Evolutionary conservation across 805 yeast species (phyloP).

Genomic region (Starmerella sp.): DNA sequence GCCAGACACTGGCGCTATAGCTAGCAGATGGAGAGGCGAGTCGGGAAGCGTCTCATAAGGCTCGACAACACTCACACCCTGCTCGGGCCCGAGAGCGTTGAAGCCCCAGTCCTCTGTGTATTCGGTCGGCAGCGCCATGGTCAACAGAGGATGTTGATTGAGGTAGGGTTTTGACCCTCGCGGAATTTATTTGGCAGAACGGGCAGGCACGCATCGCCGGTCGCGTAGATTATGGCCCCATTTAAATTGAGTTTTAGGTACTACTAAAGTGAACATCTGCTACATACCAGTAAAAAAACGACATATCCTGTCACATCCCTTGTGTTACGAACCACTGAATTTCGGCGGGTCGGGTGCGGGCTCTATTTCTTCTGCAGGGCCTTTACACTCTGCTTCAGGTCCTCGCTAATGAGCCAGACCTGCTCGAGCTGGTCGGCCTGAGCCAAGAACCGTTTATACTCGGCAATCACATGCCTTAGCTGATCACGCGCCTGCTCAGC

Average conservation of each 20-base stretch:
- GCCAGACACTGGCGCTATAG: not conserved
- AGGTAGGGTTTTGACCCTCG: not conserved
- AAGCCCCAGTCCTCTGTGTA: slow-evolving; percentile 23
- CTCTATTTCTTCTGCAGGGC: slow-evolving; percentile 3
- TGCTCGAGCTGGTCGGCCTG: slow-evolving; percentile 17
- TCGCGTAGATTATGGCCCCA: too few species aligned
- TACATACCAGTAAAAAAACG: too few species aligned
- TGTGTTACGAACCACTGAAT: too few species aligned
- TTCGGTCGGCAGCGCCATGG: slow-evolving; percentile 12
- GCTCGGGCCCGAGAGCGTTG: slow-evolving; percentile 17
- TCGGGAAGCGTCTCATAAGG: slow-evolving; percentile 1
- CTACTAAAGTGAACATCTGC: too few species aligned
- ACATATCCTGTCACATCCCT: too few species aligned
- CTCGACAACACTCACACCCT: slow-evolving; percentile 14
- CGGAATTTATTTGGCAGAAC: not conserved
- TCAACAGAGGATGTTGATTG: not conserved
- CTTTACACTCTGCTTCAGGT: slow-evolving; percentile 13
- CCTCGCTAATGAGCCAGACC: slow-evolving; percentile 16
- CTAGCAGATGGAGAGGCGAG: not conserved
- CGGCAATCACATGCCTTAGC: slow-evolving; percentile 2
- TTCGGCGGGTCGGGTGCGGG: too few species aligned
- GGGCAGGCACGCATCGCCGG: too few species aligned
- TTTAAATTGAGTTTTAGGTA: too few species aligned
- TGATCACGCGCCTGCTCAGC: slow-evolving; percentile 12
- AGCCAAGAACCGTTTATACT: slow-evolving; percentile 7